Percentiles rank a stretch among this genome's conserved stretches.
phyloP scores from a whole-genome alignment of 176 grass and related monocot species.

The Eragrostis nindensis region DNA sequence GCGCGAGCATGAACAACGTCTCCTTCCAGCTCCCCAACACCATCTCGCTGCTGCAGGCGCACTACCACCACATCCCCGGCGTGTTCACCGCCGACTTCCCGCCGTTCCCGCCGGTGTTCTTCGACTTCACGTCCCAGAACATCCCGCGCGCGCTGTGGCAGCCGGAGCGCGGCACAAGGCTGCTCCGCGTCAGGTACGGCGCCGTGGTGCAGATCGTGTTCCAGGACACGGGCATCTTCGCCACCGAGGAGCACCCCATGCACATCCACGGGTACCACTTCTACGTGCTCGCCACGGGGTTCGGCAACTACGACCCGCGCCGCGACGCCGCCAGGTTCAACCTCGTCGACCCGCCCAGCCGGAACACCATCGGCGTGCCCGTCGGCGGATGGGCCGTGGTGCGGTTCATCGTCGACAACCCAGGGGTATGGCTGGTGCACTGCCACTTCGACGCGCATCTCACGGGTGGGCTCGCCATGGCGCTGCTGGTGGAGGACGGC shows the following conservation, averaged over 20 bases:
- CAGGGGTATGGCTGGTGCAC: constrained; percentile 90
- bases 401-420: constrained; percentile 81
- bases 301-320: constrained; percentile 75
- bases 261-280: constrained; percentile 96
- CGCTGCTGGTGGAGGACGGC: constrained; percentile 88
- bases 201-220: constrained; percentile 80
- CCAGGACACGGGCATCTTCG: constrained; percentile 83
- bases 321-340: constrained; percentile 72
- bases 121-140: constrained; percentile 78
- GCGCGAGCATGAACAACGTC: constrained; percentile 92
- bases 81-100: constrained; percentile 89
- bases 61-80: constrained; percentile 64
- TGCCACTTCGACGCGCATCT: constrained; percentile 90
- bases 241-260: constrained; percentile 82
- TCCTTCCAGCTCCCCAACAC: constrained; percentile 72
- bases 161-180: constrained; percentile 58
- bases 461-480: constrained; percentile 72
- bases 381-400: constrained; percentile 90
- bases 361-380: constrained; percentile 93
- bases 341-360: constrained; percentile 78
- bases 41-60: constrained; percentile 63
- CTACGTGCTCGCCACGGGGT: constrained; percentile 83
- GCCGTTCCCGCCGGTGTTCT: constrained; percentile 60
- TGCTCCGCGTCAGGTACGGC: constrained; percentile 69
- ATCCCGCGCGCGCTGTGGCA: constrained; percentile 67